Evolutionary conservation across 1,139 yeast species (phyloP), one percentile per base, ranked within the genome.

Genomic region (Zygosaccharomyces sapae): DNA sequence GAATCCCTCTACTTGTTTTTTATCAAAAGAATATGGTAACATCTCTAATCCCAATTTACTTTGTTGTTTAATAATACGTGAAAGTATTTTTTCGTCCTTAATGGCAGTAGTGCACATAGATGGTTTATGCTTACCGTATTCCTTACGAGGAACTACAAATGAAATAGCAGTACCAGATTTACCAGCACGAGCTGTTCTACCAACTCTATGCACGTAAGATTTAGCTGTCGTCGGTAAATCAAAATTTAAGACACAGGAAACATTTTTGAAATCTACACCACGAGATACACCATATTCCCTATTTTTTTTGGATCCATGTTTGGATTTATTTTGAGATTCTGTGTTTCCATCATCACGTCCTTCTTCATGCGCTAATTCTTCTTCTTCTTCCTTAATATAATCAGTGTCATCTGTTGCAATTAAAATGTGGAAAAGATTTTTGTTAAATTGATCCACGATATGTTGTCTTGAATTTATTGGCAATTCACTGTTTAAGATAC

Each of bases 141-240:
- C 90, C 51, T 82, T 85, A 35, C 72, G 70, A 13, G 95, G 89
- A 24, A 92, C 88, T 12, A 92, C 95, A 70, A 92, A 92, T 27
- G 97, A 89, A 51, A 92, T 76, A 0, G 97, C 86, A 80, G 89
- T 90, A 50, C 99, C 99, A 1, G 95, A 76, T 65, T 88, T 88
- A 43, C 96, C 96, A 5, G 96, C 98, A 68, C 99, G 81, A 3
- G 98, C 98, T 1, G 99, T 92, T 73, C 99, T 82, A 44, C 99
- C 99, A 41, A 94, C 79, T 65, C 99, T 80, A 68, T 94, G 99
- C 36, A 89, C 83, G 64, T 94, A 94, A 5, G 96, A 81, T 62
- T 85, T 85, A 4, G 97, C 83, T 4, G 95, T 82, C 2, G 88
- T 78, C 38, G 99, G 98, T 56, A 94, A 73, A 66, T 94, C 99